Base-by-base conservation (phyloP, 2,329 filamentous ascomycete species). In the Zopfia rhizophila region DNA sequence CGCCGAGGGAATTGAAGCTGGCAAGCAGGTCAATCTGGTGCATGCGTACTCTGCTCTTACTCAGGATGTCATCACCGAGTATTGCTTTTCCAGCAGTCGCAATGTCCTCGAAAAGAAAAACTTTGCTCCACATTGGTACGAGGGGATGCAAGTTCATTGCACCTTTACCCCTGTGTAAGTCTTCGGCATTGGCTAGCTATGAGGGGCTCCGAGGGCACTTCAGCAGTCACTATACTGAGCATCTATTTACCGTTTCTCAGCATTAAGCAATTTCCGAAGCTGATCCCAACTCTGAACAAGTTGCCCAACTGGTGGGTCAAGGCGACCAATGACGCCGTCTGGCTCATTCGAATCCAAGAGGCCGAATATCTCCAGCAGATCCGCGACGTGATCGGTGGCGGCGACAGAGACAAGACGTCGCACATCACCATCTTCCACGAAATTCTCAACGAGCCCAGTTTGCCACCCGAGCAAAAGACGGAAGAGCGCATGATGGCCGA, bases 401-500 rank as follows among this genome's bases (percentile, higher is more conserved):
- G 24, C 24, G 39, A 43, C 8, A 12, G 22, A 16, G 35, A 38
- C 13, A 37, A 29, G 13, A 29, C 22, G 8, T 11, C n/a, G 4
- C 3, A 13, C 5, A 36, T 33, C 3, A 66, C 62, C 7, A 66
- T 70, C 11, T 68, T 69, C 43, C 55, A 57, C 25, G 49, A 62
- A 7, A 50, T 69, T 3, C 51, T 70, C 0, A 24, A 46, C 0
- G 64, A 60, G 30, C 46, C 51, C 13, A 18, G 32, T 11, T 61
- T 77, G 0, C 69, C 73, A 1, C 25, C 53, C 1, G 17, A 55
- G 3, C 74, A 75, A 28, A 75, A 75, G 48, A 53, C 59, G 0
- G 16, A 57, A 1, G 17, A 33, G 2, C 61, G 74, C 1, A 28
- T 42, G 18, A 18, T 16, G 16, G 18, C 3, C 5, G 38, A 42